Base-by-base conservation (phyloP, 2,329 filamentous ascomycete species). In the Claviceps paspali region DNA sequence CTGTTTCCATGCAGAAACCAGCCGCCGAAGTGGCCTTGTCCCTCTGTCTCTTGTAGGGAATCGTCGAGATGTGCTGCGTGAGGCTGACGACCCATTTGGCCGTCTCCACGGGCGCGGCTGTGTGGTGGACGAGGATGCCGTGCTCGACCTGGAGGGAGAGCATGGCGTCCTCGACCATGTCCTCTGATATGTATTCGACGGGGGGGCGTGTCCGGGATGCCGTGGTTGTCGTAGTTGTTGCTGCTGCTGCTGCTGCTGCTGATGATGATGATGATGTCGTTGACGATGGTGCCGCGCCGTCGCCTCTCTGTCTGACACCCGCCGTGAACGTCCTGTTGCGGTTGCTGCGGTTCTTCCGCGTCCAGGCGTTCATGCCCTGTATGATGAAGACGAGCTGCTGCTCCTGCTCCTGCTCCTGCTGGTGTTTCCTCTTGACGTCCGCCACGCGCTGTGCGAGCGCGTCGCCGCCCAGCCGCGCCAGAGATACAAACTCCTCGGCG, bases 1-100 rank as follows among this genome's bases (percentile, higher is more conserved):
- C 82, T 1, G 65, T 63, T 37, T 84, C 81, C 79, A 87, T 86
- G 57, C 82, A 87, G 53, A 88, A 88, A 0, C 70, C 66, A 2
- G 73, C 75, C 10, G 68, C 63, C 2, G 68, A 64, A 38, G 62
- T 63, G 34, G 58, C 53, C 24, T 57, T 55, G 38, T 74, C 69
- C 17, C 59, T 57, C 46, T 67, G 65, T 36, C 62, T 69, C 44
- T 73, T 73, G 54, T 87, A 87, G 0, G 81, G 82, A 17, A 81
- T 74, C 1, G 77, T 82, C 6, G 79, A 81, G 34, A 88, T 76
- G 52, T 88, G 79, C 49, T 86, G 79, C 0, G 83, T 88, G 48
- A 87, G 84, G 24, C 70, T 64, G 22, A 68, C 62, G 22, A 87
- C 74, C 78, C 81, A 84, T 46, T 79, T 70, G 2, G 80, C 79